Evolutionary conservation across 73 alveolate species (phyloP).

Genomic region (Symbiodinium natans): DNA sequence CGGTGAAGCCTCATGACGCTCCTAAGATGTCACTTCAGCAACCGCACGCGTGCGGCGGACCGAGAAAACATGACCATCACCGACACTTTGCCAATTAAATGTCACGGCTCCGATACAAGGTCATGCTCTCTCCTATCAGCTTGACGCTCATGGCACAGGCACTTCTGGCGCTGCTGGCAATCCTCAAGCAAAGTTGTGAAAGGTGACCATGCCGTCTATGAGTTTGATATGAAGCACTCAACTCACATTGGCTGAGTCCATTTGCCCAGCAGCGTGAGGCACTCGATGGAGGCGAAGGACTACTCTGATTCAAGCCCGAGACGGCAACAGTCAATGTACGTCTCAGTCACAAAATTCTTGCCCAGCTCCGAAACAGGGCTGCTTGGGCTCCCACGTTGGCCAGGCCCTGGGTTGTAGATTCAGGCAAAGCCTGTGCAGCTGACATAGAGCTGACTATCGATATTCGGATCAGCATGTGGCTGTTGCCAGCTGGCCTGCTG

Average conservation of each 20-base stretch:
- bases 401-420: slow-evolving; percentile 31
- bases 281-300: neutral
- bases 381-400: slow-evolving; percentile 60
- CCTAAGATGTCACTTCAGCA: slow-evolving; percentile 17
- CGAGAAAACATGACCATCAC: too few species aligned
- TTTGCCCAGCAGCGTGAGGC: neutral
- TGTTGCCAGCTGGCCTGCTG: neutral
- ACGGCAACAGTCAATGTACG: neutral
- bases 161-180: neutral
- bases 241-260: too few species aligned
- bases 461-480: neutral
- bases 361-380: too few species aligned
- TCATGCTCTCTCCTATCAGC: neutral
- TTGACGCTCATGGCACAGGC: neutral
- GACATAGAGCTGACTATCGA: too few species aligned
- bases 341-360: neutral
- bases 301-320: neutral
- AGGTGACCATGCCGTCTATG: too few species aligned
- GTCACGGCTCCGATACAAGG: slow-evolving; percentile 9
- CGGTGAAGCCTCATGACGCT: slow-evolving; percentile 85
- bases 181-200: too few species aligned
- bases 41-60: too few species aligned
- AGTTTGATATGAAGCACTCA: too few species aligned
- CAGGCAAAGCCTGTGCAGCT: slow-evolving; percentile 1
- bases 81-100: neutral